Evolutionary conservation across 805 yeast genomes (phyloP).

Genomic region (Phaffomyces antillensis): DNA sequence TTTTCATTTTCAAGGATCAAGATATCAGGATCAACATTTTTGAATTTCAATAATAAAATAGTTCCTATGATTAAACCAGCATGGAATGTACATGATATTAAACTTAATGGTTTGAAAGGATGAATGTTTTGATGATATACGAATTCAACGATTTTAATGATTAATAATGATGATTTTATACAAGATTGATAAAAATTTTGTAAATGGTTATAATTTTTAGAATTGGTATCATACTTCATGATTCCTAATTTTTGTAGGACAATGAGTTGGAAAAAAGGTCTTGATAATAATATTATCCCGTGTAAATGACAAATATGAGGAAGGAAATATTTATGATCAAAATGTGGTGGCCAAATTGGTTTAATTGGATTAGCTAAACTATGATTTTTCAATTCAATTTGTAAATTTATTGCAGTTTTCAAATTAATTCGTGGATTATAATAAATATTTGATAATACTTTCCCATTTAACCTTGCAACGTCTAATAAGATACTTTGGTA

Average conservation of each 20-base stretch:
- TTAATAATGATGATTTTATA: constrained; percentile 29
- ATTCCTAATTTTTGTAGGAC: constrained; percentile 19
- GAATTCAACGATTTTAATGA: constrained; percentile 27
- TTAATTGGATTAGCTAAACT: constrained; percentile 27
- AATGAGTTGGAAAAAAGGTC: constrained; percentile 35
- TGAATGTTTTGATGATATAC: constrained; percentile 24
- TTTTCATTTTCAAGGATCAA: constrained; percentile 11
- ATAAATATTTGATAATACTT: constrained; percentile 28
- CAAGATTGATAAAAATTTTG: constrained; percentile 29
- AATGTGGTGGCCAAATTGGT: constrained; percentile 15
- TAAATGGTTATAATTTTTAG: constrained; percentile 13
- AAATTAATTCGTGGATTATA: constrained; percentile 26
- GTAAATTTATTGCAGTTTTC: constrained; percentile 27
- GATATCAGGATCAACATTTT: constrained; percentile 16
- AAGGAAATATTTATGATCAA: constrained; percentile 20
- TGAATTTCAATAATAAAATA: constrained; percentile 19
- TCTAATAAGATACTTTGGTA: constrained; percentile 26
- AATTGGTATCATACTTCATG: constrained; percentile 10
- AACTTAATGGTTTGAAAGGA: constrained; percentile 30
- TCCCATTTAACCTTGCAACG: constrained; percentile 25
- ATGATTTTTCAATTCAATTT: constrained; percentile 31
- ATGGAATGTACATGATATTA: constrained; percentile 28
- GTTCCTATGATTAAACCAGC: constrained; percentile 32
- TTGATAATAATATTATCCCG: constrained; percentile 30
- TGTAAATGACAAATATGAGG: constrained; percentile 32